Evolutionary conservation across 2,329 filamentous ascomycete genomes (phyloP).

Genomic region (Claviceps monticola): DNA sequence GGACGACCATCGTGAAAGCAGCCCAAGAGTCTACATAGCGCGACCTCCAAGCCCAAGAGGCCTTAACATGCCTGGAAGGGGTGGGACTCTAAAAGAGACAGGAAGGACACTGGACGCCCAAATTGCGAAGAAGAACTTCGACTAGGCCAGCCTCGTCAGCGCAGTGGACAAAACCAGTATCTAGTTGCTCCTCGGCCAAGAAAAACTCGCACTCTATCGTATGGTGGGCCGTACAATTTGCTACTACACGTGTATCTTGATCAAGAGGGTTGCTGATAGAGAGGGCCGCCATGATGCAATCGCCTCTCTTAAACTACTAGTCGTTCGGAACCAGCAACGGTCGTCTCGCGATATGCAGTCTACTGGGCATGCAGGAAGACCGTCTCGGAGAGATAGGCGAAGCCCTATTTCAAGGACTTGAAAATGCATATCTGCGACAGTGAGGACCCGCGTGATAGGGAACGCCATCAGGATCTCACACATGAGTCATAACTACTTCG

Average conservation of each 20-base stretch:
- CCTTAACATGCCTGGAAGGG: constrained; percentile 6
- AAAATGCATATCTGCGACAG: background rate
- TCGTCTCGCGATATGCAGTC: background rate
- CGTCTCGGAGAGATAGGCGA: background rate
- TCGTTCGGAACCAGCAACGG: background rate
- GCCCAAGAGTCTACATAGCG: constrained; percentile 1
- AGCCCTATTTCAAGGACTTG: background rate
- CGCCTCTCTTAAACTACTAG: background rate
- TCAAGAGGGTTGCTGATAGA: background rate
- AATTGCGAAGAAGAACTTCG: constrained; percentile 9
- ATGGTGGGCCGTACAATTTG: background rate
- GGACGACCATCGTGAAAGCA: background rate
- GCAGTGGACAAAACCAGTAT: background rate
- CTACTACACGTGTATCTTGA: background rate
- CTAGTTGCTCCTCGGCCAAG: background rate
- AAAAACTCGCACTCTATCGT: background rate
- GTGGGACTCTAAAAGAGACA: constrained; percentile 5
- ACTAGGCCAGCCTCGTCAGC: background rate
- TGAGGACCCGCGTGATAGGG: background rate
- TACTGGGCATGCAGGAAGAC: background rate
- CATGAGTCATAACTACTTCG: too few relatives aligned
- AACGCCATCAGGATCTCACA: background rate
- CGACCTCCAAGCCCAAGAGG: constrained; percentile 8
- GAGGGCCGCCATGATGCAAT: background rate
- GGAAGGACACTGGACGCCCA: constrained; percentile 8